phyloP scores from a whole-genome alignment of 2,329 filamentous ascomycete genomes.

The Fusarium tupiense region DNA sequence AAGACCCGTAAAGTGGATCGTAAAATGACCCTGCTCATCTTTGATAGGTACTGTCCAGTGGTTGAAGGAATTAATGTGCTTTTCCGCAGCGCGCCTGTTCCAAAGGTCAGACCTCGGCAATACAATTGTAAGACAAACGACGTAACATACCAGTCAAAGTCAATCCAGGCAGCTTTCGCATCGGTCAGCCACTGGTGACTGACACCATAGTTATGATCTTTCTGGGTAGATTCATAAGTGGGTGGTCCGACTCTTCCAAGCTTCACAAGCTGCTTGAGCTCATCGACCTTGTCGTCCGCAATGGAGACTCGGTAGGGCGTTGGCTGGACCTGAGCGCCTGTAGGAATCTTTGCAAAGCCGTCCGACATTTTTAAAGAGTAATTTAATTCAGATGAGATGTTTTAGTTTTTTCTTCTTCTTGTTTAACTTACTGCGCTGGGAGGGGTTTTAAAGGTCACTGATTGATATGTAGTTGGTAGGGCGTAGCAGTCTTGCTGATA shows the following conservation, averaged over 20 bases:
- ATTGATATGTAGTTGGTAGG: not conserved
- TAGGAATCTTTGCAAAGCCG: not conserved
- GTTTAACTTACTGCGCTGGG: not conserved
- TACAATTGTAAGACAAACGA: fast-evolving
- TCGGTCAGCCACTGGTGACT: not conserved
- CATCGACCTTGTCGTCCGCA: not conserved
- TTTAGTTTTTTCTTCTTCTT: fast-evolving
- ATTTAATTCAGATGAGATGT: fast-evolving
- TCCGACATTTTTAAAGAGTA: not conserved
- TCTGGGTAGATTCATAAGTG: not conserved
- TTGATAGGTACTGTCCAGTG: not conserved
- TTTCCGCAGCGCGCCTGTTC: not conserved
- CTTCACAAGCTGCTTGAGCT: constrained; percentile 12
- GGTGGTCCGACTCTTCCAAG: not conserved
- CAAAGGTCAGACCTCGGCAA: not conserved
- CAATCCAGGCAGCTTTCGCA: constrained; percentile 4
- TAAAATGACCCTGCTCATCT: not conserved
- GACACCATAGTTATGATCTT: not conserved
- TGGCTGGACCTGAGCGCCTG: not conserved
- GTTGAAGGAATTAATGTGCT: not conserved
- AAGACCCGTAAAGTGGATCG: not conserved
- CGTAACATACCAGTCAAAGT: not conserved
- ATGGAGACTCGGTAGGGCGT: not conserved
- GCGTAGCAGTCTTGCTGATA: not conserved
- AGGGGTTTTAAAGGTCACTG: not conserved